phyloP scores from a whole-genome alignment of 2,329 filamentous ascomycete species.

The Nemania sp. region DNA sequence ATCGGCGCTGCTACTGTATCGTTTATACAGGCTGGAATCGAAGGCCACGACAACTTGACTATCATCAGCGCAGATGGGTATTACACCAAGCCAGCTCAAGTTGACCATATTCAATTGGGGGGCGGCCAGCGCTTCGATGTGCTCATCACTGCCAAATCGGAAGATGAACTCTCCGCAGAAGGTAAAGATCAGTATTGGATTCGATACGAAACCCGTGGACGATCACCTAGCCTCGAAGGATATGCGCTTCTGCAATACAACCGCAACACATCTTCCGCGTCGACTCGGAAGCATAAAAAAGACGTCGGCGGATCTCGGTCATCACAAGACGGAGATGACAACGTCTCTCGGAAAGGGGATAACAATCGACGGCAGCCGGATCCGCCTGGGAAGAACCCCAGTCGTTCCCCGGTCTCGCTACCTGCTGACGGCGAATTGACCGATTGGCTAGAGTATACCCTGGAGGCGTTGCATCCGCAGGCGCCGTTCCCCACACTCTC shows the following conservation, averaged over 20 bases:
- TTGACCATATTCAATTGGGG: constrained; percentile 58
- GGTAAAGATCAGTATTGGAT: constrained; percentile 49
- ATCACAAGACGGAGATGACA: not conserved
- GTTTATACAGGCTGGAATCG: constrained; percentile 57
- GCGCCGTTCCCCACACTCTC: constrained; percentile 45
- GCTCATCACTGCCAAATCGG: constrained; percentile 57
- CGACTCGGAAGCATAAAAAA: constrained; percentile 10
- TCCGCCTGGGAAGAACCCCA: constrained; percentile 36
- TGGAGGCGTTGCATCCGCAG: constrained; percentile 43
- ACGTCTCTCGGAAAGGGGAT: not conserved
- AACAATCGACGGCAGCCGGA: not conserved
- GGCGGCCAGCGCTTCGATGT: constrained; percentile 65
- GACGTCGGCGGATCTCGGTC: not conserved
- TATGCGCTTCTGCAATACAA: constrained; percentile 56
- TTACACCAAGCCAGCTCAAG: constrained; percentile 54
- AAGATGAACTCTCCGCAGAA: constrained; percentile 46
- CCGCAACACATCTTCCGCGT: constrained; percentile 19
- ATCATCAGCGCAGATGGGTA: constrained; percentile 65
- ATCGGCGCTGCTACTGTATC: constrained; percentile 62
- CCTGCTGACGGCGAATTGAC: constrained; percentile 41
- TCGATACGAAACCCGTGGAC: constrained; percentile 55
- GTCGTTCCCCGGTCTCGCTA: constrained; percentile 40
- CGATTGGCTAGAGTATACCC: constrained; percentile 52
- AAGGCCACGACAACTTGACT: constrained; percentile 58
- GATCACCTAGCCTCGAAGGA: constrained; percentile 49